phyloP scores from a whole-genome alignment of 2,329 filamentous ascomycete genomes.

The Talaromyces sp. region DNA sequence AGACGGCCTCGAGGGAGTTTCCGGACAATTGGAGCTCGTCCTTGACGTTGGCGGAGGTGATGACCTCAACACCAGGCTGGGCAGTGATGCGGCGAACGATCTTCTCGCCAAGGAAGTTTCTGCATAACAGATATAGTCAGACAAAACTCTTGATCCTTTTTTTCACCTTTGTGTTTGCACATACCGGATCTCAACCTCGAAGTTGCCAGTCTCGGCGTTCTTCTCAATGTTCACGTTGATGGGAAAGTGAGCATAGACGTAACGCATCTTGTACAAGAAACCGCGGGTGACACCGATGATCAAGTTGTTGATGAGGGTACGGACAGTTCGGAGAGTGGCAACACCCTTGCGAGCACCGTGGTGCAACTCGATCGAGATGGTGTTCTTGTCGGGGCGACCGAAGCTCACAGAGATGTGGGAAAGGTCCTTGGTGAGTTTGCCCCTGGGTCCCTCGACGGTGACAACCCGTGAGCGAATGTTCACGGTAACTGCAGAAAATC shows the following conservation, averaged over 20 bases:
- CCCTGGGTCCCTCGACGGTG: slow-evolving; percentile 95
- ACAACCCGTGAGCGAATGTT: slow-evolving; percentile 94
- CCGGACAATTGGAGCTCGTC: slow-evolving; percentile 91
- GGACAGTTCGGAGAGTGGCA: slow-evolving; percentile 95
- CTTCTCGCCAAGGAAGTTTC: slow-evolving; percentile 99
- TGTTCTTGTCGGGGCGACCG: slow-evolving; percentile 75
- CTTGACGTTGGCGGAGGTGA: slow-evolving; percentile 89
- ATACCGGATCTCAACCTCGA: slow-evolving; percentile 95
- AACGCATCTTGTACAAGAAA: slow-evolving; percentile 99
- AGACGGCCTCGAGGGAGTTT: slow-evolving; percentile 96
- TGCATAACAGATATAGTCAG: slow-evolving; percentile 32
- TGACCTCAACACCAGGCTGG: slow-evolving; percentile 84
- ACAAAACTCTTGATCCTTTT: not conserved
- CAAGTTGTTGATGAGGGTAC: slow-evolving; percentile 97
- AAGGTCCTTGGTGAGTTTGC: slow-evolving; percentile 96
- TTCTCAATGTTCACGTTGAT: slow-evolving; percentile 99
- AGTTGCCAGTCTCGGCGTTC: slow-evolving; percentile 83
- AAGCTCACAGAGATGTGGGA: slow-evolving; percentile 96
- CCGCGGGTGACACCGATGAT: slow-evolving; percentile 98
- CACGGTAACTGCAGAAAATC: slow-evolving; percentile 74
- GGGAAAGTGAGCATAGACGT: slow-evolving; percentile 99
- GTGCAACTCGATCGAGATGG: slow-evolving; percentile 97
- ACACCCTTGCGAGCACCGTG: slow-evolving; percentile 97
- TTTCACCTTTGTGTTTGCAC: slow-evolving; percentile 26
- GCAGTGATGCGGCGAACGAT: slow-evolving; percentile 89